Evolutionary conservation across 2,329 filamentous ascomycete genomes (phyloP).

Genomic region (Sporothrix mexicana): DNA sequence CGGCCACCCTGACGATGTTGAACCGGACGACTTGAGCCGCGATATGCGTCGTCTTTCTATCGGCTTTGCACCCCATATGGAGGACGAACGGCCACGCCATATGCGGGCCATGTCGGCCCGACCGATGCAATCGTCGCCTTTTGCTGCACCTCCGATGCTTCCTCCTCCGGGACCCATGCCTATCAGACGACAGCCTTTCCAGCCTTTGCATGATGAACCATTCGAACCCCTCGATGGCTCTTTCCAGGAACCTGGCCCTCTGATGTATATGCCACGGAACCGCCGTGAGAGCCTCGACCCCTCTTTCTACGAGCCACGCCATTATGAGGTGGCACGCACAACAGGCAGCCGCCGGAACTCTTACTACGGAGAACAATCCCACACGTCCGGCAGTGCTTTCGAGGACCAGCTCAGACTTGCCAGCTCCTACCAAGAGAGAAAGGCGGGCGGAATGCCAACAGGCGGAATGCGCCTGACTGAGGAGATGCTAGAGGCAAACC

Average conservation of each 20-base stretch:
- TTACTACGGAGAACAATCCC: conserved; percentile 48
- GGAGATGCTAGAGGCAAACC: conserved; percentile 59
- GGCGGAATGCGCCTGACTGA: conserved; percentile 58
- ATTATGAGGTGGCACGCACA: conserved; percentile 47
- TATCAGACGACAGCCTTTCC: not conserved
- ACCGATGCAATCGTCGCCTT: conserved; percentile 43
- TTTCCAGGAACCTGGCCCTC: conserved; percentile 49
- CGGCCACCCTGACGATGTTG: conserved; percentile 48
- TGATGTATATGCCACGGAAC: conserved; percentile 35
- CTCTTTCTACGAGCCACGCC: conserved; percentile 49
- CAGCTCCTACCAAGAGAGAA: conserved; percentile 59
- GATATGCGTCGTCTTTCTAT: conserved; percentile 52
- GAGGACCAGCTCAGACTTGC: conserved; percentile 54
- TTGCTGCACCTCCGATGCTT: conserved; percentile 42
- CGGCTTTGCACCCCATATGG: conserved; percentile 48
- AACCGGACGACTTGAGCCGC: conserved; percentile 46
- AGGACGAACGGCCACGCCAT: conserved; percentile 50
- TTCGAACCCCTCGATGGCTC: conserved; percentile 45
- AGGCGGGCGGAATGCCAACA: conserved; percentile 49
- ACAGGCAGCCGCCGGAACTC: conserved; percentile 48
- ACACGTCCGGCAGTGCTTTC: conserved; percentile 45
- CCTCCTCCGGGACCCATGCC: conserved; percentile 3
- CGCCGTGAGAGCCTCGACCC: conserved; percentile 47
- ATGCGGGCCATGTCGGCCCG: conserved; percentile 55
- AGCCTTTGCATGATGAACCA: conserved; percentile 46